Percentiles rank a stretch among this genome's conserved stretches.
Evolutionary conservation across 305 asterid genomes (phyloP).

Genomic region (Stenogyne calaminthoides): DNA sequence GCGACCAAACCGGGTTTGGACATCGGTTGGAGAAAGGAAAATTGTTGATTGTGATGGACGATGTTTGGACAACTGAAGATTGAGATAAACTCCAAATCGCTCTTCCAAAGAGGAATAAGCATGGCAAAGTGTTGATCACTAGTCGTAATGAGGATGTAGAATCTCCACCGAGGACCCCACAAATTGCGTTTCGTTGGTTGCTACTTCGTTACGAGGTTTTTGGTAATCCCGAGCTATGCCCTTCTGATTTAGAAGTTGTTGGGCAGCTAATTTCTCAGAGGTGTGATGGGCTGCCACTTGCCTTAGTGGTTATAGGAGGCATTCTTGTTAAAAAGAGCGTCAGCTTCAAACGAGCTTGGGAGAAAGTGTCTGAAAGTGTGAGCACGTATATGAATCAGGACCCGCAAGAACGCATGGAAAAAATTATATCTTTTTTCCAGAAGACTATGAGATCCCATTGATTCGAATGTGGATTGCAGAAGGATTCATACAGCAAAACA

Average conservation of each 20-base stretch:
- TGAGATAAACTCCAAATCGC: conserved; percentile 34
- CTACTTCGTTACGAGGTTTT: conserved; percentile 37
- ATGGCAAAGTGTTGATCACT: conserved; percentile 41
- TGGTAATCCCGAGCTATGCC: conserved; percentile 24
- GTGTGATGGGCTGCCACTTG: conserved; percentile 39
- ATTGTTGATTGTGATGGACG: conserved; percentile 40
- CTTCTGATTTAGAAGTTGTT: conserved; percentile 24
- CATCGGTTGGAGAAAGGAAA: conserved; percentile 12
- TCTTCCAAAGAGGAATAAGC: no score
- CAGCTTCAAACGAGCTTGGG: conserved; percentile 36
- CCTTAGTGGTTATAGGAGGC: no score
- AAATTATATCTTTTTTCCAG: conserved; percentile 42
- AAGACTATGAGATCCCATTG: conserved; percentile 49
- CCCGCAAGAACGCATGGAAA: conserved; percentile 31
- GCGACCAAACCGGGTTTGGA: no score
- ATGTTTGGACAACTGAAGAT: conserved; percentile 34
- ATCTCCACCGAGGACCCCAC: conserved; percentile 25
- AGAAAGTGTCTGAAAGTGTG: conserved; percentile 30
- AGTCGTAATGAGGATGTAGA: conserved; percentile 34
- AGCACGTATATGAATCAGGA: conserved; percentile 27
- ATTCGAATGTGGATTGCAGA: conserved; percentile 58
- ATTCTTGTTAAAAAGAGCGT: conserved; percentile 28
- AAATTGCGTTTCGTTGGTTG: conserved; percentile 33
- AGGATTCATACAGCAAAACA: conserved; percentile 47
- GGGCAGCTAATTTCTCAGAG: conserved; percentile 25